Evolutionary conservation across 768 basidiomycete species (phyloP).

Genomic region (Kwoniella pini): DNA sequence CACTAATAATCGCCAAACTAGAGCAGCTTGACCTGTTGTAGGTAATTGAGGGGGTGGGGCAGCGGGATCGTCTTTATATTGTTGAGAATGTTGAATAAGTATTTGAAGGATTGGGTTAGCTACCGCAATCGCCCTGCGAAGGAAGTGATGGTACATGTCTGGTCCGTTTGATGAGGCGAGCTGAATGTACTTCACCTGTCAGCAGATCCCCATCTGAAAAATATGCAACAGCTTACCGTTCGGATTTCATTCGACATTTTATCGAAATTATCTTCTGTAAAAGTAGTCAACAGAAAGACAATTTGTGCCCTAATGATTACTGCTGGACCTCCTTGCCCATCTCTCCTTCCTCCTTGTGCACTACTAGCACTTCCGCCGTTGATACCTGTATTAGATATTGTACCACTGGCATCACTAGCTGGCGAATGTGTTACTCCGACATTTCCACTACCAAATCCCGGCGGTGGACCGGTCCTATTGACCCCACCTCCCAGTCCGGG

Average conservation of each 20-base stretch:
- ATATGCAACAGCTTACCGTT: constrained; percentile 65
- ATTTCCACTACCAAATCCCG: constrained; percentile 37
- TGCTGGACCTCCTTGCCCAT: constrained; percentile 32
- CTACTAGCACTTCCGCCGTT: not conserved
- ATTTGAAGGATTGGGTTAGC: constrained; percentile 57
- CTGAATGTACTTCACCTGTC: constrained; percentile 58
- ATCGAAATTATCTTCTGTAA: constrained; percentile 96
- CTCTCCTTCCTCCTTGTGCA: constrained; percentile 9
- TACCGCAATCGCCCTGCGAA: constrained; percentile 89
- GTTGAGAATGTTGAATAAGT: constrained; percentile 42
- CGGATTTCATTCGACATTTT: constrained; percentile 92
- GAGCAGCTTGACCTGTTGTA: constrained; percentile 39
- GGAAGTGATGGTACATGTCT: constrained; percentile 96
- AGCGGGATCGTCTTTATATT: constrained; percentile 48
- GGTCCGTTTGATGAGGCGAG: constrained; percentile 95
- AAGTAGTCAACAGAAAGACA: constrained; percentile 91
- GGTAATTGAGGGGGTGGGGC: constrained; percentile 46
- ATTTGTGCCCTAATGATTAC: constrained; percentile 69
- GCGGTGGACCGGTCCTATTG: constrained; percentile 44
- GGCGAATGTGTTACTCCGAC: constrained; percentile 20
- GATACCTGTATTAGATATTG: not conserved
- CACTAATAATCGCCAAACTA: constrained; percentile 53
- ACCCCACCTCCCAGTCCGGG: constrained; percentile 49
- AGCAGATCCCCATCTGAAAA: constrained; percentile 3
- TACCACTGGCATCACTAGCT: constrained; percentile 17